Base-by-base conservation (phyloP, 106 monocot species). In the Allium cepa region DNA sequence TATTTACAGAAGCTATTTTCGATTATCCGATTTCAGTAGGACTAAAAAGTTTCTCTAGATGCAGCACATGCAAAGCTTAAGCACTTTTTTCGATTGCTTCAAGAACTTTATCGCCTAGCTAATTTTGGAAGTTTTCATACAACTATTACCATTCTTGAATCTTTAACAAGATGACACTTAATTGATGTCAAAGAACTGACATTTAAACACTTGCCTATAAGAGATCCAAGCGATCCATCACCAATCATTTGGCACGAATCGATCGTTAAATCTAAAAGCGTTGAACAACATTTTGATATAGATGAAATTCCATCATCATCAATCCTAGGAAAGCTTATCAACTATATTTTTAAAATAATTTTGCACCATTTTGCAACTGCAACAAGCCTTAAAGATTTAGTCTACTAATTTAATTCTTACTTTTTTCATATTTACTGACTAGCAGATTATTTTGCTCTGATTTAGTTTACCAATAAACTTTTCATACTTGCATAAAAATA, bases 351-450 rank as follows among this genome's bases (percentile, higher is more conserved):
- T 53, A 26, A 26, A 7, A 67, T 52, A 12, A 27, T 53, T 13
- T 46, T 53, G 67, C 67, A 67, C 67, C 67, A 67, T 67, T 67
- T 26, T 13, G 26, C 67, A 10, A 67, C 52, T 26, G 67, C 13
- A 8, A 15, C 7, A 67, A 67, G 16, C 26, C 67, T 53, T 53
- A 22, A 22, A 22, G 22, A 22, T 22, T 22, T 22, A 22, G 22
- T 22, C 22, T 22, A 22, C 22, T 22, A 22, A 22, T 22, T 22
- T 22, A 22, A 22, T 22, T 22, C 22, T 22, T 22, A 22, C 22
- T 22, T 22, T 1, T 22, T 22, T 22, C 22, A 22, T 22, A 22
- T 22, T 22, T 22, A 22, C 22, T 22, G 22, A 1, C 22, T 22
- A 22, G 22, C 1, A 22, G 22, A 22, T 22, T 22, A 22, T 22